These are phyloP conservation scores for Nigrospora osmanthi DNA, from an alignment of 2,329 filamentous ascomycete genomes.

Conservation along the genomic window DNA sequence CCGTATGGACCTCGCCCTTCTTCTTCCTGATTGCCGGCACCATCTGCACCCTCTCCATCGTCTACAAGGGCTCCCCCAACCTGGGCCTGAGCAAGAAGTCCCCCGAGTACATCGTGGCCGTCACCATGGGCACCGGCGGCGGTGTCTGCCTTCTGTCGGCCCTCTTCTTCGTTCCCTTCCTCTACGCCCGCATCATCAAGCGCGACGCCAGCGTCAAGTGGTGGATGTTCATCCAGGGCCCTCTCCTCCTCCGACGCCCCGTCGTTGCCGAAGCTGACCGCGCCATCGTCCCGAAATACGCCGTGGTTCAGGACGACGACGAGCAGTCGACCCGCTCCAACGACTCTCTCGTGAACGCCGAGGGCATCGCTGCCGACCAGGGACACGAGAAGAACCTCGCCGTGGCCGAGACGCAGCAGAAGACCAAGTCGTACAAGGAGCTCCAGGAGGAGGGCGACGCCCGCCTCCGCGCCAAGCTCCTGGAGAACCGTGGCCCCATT, in stretches of 20 bases:
- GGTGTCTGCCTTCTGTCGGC: conserved; percentile 52
- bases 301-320: conserved; percentile 63
- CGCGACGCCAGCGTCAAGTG: conserved; percentile 57
- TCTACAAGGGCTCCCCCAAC: conserved; percentile 72
- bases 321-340: conserved; percentile 24
- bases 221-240: conserved; percentile 56
- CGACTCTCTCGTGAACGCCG: neutral
- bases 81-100: conserved; percentile 60
- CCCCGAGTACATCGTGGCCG: conserved; percentile 56
- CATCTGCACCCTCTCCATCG: conserved; percentile 67
- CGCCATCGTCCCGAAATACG: conserved; percentile 65
- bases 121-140: conserved; percentile 56
- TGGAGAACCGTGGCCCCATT: conserved; percentile 57
- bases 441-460: conserved; percentile 49
- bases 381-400: conserved; percentile 36
- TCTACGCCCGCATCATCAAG: conserved; percentile 60
- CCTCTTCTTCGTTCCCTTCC: conserved; percentile 67
- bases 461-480: conserved; percentile 55
- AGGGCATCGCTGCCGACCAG: neutral
- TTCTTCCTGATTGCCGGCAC: conserved; percentile 72
- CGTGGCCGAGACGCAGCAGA: conserved; percentile 37
- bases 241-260: conserved; percentile 55
- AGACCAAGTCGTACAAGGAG: conserved; percentile 47
- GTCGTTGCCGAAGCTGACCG: conserved; percentile 41
- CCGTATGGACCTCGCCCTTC: conserved; percentile 64